Percentiles rank a stretch among this genome's conserved stretches.
Conservation (phyloP, 768 basidiomycete genomes). For the Dendrothele bispora region DNA sequence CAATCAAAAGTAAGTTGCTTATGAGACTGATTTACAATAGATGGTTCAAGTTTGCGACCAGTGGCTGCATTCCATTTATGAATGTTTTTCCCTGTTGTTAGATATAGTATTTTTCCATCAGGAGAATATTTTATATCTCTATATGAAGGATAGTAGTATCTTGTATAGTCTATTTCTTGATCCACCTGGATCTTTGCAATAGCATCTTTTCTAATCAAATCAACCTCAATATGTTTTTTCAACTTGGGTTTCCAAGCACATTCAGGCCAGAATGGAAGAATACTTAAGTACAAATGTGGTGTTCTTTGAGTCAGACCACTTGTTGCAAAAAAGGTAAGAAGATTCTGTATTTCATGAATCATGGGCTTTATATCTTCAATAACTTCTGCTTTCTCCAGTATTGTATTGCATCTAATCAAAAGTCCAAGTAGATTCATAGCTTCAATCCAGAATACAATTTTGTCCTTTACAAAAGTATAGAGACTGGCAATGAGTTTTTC, state of each 20-base stretch:
- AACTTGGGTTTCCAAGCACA: not conserved
- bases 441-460: conserved; percentile 8
- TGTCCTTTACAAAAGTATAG: not conserved
- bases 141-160: too few relatives aligned
- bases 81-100: not conserved
- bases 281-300: conserved; percentile 7
- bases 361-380: not conserved
- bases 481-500: not conserved
- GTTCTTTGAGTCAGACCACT: not conserved
- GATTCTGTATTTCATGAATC: not conserved
- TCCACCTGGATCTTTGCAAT: too few relatives aligned
- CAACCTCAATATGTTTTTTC: not conserved
- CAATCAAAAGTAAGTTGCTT: too few relatives aligned
- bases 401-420: not conserved
- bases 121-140: too few relatives aligned
- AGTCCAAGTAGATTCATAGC: not conserved
- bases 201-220: too few relatives aligned
- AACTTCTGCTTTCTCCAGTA: not conserved
- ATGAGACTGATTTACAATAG: too few relatives aligned
- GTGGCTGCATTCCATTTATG: not conserved
- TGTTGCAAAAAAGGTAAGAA: not conserved
- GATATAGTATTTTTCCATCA: too few relatives aligned
- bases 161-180: too few relatives aligned
- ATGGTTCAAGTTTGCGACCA: not conserved
- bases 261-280: not conserved